Base-by-base conservation (phyloP, 2,329 filamentous ascomycete species). In the Achaetomium macrosporum region DNA sequence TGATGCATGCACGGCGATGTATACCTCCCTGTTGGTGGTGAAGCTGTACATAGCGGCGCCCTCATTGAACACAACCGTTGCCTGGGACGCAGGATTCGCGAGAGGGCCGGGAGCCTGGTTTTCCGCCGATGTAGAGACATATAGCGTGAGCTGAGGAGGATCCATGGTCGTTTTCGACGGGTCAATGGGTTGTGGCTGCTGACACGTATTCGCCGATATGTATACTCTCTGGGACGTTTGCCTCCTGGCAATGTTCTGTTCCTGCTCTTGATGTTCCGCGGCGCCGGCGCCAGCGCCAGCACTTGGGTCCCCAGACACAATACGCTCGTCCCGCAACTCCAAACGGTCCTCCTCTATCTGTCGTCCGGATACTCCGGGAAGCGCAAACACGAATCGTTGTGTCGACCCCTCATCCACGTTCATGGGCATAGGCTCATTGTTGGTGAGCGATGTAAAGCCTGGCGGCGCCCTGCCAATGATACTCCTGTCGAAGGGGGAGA, bases 181-280 rank as follows among this genome's bases (percentile, higher is more conserved):
- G 9, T 70, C 72, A 39, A 78, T 79, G 39, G 76, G 73, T 17
- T 70, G 66, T 12, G 92, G 93, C 62, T 95, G 90, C 25, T 81
- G 69, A 68, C 93, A 99, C 1, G 88, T 91, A 60, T 90, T 97
- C 41, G 90, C 83, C 2, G 90, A 90, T 50, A 99, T 77, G 68
- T 87, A 96, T 3, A 97, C 74, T 1, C 71, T 80, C 40, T 69
- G 74, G 15, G 69, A 68, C 20, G 69, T 57, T 47, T 64, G 57
- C 53, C 63, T 60, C 44, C 51, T 58, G 8, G 35, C 36, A 39
- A 56, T 35, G 4, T 11, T 17, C 5, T 45, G 41, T 15, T 55
- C 51, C 7, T 37, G 41, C n/a, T 50, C 42, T 30, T 54, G 60
- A 13, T 51, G 54, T 40, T 60, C 57, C 29, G 30, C 41, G 13